Evolutionary conservation across 2,329 filamentous ascomycete genomes (phyloP).

Genomic region (Fonsecaea monophora): DNA sequence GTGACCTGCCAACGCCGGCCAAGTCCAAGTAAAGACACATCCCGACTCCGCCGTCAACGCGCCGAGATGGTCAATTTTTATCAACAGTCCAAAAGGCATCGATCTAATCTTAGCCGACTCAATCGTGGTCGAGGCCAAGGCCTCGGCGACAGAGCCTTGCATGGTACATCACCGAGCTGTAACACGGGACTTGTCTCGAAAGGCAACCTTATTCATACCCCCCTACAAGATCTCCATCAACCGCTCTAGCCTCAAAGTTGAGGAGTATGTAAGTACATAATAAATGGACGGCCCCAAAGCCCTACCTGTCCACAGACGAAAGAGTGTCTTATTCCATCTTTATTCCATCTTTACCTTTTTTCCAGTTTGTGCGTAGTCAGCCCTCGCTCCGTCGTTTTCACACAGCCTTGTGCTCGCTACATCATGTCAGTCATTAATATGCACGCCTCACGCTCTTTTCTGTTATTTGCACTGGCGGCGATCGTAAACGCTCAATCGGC

Average conservation of each 20-base stretch:
- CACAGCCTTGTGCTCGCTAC: neutral
- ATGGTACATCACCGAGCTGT: neutral
- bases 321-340: neutral
- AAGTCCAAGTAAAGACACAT: neutral
- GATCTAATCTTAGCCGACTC: neutral
- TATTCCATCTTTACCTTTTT: neutral
- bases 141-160: neutral
- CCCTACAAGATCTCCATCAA: neutral
- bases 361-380: no score
- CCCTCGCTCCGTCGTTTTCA: no score
- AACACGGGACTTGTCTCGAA: neutral
- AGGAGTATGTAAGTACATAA: constrained; percentile 3
- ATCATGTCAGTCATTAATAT: constrained; percentile 15
- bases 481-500: constrained; percentile 27
- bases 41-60: neutral
- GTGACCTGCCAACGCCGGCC: neutral
- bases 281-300: neutral
- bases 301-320: neutral
- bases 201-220: constrained; percentile 5
- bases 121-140: neutral
- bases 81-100: neutral
- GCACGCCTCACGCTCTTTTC: constrained; percentile 5
- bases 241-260: neutral
- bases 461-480: constrained; percentile 17
- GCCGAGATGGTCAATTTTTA: neutral